phyloP scores from a whole-genome alignment of 257 asterid species.

The Coffea eugenioides region DNA sequence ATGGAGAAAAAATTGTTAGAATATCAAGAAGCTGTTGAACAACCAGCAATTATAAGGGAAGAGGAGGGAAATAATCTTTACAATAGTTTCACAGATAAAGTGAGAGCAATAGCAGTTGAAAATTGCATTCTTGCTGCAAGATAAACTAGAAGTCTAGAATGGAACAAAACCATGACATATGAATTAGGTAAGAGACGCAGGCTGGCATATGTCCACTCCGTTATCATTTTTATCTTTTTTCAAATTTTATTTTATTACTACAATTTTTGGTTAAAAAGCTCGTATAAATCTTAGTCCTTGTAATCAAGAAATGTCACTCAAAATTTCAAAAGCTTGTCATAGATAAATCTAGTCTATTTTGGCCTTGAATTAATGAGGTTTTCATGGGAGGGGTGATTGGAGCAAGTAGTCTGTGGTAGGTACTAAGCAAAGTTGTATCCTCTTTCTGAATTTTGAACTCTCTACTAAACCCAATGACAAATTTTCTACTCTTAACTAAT shows the following conservation, averaged over 20 bases:
- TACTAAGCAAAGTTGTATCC: too few relatives aligned
- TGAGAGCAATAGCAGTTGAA: constrained; percentile 1
- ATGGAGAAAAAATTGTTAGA: not conserved
- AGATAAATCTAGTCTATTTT: too few relatives aligned
- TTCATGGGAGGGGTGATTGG: too few relatives aligned
- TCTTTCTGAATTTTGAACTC: too few relatives aligned
- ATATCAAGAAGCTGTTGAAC: constrained; percentile 14
- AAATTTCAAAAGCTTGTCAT: too few relatives aligned
- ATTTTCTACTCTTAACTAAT: too few relatives aligned
- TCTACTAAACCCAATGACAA: too few relatives aligned
- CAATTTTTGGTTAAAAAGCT: not conserved
- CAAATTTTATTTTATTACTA: too few relatives aligned
- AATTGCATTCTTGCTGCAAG: not conserved
- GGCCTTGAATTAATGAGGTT: too few relatives aligned
- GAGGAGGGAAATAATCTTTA: constrained; percentile 1
- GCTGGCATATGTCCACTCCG: not conserved
- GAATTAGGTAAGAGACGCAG: not conserved
- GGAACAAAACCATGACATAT: not conserved
- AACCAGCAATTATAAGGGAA: not conserved
- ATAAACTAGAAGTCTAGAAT: not conserved
- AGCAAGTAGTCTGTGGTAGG: too few relatives aligned
- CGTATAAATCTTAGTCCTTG: not conserved
- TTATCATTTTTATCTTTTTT: not conserved
- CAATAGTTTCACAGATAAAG: constrained; percentile 1
- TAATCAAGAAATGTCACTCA: too few relatives aligned